A percentile compares a stretch with the other conserved stretches of the same genome.
These are phyloP conservation scores for Exophiala mesophila DNA, from an alignment of 2,329 filamentous ascomycete species.

Conservation along the genomic window DNA sequence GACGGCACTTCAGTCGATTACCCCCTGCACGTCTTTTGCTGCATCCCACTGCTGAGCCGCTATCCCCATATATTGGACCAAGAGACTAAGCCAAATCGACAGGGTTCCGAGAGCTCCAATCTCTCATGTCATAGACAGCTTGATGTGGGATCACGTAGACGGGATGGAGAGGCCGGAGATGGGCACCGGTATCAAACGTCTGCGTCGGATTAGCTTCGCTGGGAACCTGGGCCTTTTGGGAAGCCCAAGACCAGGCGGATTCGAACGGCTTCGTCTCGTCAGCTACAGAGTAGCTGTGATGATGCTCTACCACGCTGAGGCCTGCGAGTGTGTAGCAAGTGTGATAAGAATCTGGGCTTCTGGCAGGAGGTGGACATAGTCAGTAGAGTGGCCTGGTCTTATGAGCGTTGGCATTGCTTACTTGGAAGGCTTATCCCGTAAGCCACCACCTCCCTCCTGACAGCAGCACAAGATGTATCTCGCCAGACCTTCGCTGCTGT, in stretches of 20 bases:
- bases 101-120: slow-evolving; percentile 58
- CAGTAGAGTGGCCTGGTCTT: not conserved
- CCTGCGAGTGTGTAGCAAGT: slow-evolving; percentile 87
- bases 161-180: slow-evolving; percentile 62
- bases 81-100: slow-evolving; percentile 56
- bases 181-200: slow-evolving; percentile 43
- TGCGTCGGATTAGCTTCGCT: slow-evolving; percentile 32
- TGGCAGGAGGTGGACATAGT: slow-evolving; percentile 31
- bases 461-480: slow-evolving; percentile 88
- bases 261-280: slow-evolving; percentile 31
- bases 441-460: slow-evolving; percentile 71
- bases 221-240: slow-evolving; percentile 40
- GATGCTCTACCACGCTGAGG: slow-evolving; percentile 74
- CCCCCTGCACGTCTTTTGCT: too few relatives aligned
- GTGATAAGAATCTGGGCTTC: slow-evolving; percentile 81
- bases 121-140: slow-evolving; percentile 59
- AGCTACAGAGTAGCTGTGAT: slow-evolving; percentile 40
- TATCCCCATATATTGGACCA: too few relatives aligned
- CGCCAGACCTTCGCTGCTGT: slow-evolving; percentile 77
- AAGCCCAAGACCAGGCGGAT: slow-evolving; percentile 38
- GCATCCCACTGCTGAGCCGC: too few relatives aligned
- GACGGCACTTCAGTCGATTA: too few relatives aligned
- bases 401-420: slow-evolving; percentile 38
- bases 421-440: slow-evolving; percentile 92
- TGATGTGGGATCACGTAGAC: slow-evolving; percentile 77